phyloP scores from a whole-genome alignment of 768 basidiomycete genomes.

The Mycena maculata region DNA sequence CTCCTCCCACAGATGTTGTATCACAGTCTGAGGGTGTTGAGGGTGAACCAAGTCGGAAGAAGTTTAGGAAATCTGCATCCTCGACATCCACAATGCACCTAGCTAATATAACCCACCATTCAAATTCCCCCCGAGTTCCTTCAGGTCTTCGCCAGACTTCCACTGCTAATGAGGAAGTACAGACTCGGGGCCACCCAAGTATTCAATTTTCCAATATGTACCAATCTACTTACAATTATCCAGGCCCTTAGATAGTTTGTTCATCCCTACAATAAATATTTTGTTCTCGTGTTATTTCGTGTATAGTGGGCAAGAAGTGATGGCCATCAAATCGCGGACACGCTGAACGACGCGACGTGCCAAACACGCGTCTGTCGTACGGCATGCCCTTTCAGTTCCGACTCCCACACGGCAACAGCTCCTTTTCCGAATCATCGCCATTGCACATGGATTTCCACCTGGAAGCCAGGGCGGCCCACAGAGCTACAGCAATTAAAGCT shows the following conservation, averaged over 20 bases:
- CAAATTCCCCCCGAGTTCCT: not conserved
- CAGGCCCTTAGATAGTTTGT: not conserved
- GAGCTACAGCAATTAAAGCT: too few relatives aligned
- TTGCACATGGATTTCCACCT: too few relatives aligned
- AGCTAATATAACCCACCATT: not conserved
- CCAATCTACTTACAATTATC: not conserved
- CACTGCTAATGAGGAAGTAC: not conserved
- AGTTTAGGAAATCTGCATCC: not conserved
- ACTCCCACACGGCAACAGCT: too few relatives aligned
- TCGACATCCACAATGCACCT: not conserved
- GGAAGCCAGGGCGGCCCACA: too few relatives aligned
- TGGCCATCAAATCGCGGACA: too few relatives aligned
- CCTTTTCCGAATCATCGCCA: too few relatives aligned
- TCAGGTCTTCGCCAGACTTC: not conserved
- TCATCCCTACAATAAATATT: not conserved
- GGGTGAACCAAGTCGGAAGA: not conserved
- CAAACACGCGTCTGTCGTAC: too few relatives aligned
- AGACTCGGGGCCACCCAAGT: not conserved
- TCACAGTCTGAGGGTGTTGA: not conserved
- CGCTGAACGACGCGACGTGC: too few relatives aligned
- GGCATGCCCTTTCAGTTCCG: too few relatives aligned
- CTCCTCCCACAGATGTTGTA: slow-evolving; percentile 29
- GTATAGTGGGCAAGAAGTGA: too few relatives aligned
- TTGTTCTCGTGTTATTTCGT: not conserved
- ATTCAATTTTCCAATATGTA: not conserved